phyloP scores from a whole-genome alignment of 2,329 filamentous ascomycete genomes.

The Colletotrichum eleusines region DNA sequence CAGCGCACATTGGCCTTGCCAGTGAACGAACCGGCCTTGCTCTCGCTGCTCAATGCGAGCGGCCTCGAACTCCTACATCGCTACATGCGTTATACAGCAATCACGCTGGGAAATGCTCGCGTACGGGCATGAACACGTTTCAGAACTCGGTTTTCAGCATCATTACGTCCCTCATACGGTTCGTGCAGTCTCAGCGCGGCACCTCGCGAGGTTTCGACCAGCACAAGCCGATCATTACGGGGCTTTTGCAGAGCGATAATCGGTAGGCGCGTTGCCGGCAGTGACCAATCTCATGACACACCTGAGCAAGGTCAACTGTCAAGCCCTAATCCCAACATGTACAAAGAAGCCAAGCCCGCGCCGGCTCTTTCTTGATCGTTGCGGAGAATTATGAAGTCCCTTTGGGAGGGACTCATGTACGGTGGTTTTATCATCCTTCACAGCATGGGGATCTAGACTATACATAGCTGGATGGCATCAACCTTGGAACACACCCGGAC shows the following conservation, averaged over 20 bases:
- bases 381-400: constrained; percentile 41
- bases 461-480: not conserved
- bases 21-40: not conserved
- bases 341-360: constrained; percentile 41
- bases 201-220: constrained; percentile 40
- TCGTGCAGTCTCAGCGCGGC: constrained; percentile 44
- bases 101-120: constrained; percentile 40
- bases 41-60: constrained; percentile 39
- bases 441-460: constrained; percentile 34
- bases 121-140: constrained; percentile 44
- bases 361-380: constrained; percentile 38
- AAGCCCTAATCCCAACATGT: constrained; percentile 43
- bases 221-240: constrained; percentile 27
- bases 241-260: constrained; percentile 43
- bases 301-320: constrained; percentile 42
- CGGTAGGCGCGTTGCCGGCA: constrained; percentile 39
- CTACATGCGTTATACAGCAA: constrained; percentile 43
- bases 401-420: constrained; percentile 42
- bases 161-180: constrained; percentile 45
- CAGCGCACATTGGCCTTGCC: not conserved
- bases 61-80: constrained; percentile 47
- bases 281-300: constrained; percentile 43
- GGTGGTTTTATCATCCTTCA: constrained; percentile 43
- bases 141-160: constrained; percentile 45
- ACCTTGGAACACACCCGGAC: too few relatives aligned